Conservation (phyloP, 345 rosid genomes). For the Ceriops zippeliana region DNA sequence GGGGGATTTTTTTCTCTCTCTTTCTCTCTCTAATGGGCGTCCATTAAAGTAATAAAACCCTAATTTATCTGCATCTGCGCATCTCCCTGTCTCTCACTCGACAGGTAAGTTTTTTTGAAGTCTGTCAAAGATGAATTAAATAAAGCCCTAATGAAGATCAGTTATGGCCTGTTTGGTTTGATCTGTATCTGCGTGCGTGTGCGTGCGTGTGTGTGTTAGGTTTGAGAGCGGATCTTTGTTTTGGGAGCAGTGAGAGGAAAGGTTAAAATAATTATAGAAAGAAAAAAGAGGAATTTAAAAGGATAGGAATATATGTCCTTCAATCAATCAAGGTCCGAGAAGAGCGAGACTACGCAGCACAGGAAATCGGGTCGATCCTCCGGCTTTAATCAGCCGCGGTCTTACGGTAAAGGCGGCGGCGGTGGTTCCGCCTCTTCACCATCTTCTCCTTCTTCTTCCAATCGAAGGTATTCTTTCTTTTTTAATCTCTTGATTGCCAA, state of each 20-base stretch:
- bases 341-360: constrained; percentile 57
- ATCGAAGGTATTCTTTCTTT: constrained; percentile 49
- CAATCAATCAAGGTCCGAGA: constrained; percentile 89
- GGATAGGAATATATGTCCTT: constrained; percentile 77
- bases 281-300: constrained; percentile 18
- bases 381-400: constrained; percentile 64
- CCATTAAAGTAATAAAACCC: constrained; percentile 47
- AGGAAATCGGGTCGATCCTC: constrained; percentile 75
- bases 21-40: background rate
- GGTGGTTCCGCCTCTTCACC: constrained; percentile 62
- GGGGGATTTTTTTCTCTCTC: no score
- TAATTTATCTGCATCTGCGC: constrained; percentile 28
- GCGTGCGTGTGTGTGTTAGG: background rate
- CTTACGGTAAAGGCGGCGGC: constrained; percentile 73
- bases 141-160: constrained; percentile 14
- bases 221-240: constrained; percentile 6
- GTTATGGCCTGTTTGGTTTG: background rate
- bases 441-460: constrained; percentile 39
- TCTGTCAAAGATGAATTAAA: background rate
- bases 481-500: background rate
- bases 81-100: constrained; percentile 15
- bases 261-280: background rate
- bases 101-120: constrained; percentile 14
- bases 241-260: constrained; percentile 19
- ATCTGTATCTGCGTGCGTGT: background rate